Evolutionary conservation across 257 asterid genomes (phyloP).

Genomic region (Buddleja alternifolia): DNA sequence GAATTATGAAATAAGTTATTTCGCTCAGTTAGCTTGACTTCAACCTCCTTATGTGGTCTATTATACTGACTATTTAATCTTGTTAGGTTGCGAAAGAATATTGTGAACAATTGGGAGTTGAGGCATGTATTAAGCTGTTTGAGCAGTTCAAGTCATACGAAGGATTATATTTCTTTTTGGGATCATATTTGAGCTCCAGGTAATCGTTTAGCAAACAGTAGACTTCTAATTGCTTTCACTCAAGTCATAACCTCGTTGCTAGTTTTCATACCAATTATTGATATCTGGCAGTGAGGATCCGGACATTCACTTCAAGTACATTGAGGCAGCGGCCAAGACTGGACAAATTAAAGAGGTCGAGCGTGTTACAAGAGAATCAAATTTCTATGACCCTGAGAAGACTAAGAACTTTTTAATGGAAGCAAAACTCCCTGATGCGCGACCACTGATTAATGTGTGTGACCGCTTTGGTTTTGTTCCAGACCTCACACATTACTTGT

Average conservation of each 20-base stretch:
- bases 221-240: slow-evolving; percentile 16
- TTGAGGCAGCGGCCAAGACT: slow-evolving; percentile 98
- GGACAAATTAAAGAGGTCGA: slow-evolving; percentile 99
- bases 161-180: slow-evolving; percentile 95
- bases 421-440: slow-evolving; percentile 98
- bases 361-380: slow-evolving; percentile 98
- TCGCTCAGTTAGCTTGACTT: neutral
- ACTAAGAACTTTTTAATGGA: slow-evolving; percentile 98
- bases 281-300: slow-evolving; percentile 87
- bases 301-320: slow-evolving; percentile 97
- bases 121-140: slow-evolving; percentile 86
- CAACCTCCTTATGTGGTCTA: slow-evolving; percentile 5
- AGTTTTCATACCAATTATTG: slow-evolving; percentile 26
- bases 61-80: slow-evolving; percentile 25
- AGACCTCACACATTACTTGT: slow-evolving; percentile 94
- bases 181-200: slow-evolving; percentile 99
- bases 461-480: slow-evolving; percentile 99
- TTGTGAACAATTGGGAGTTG: slow-evolving; percentile 97
- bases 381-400: slow-evolving; percentile 94
- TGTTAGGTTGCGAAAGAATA: slow-evolving; percentile 94
- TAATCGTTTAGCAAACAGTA: slow-evolving; percentile 28
- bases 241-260: slow-evolving; percentile 6
- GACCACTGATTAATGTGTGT: slow-evolving; percentile 95
- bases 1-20: slow-evolving; percentile 2
- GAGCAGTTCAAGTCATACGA: slow-evolving; percentile 99